These are phyloP conservation scores for Saccharomycopsis babjevae DNA, from an alignment of 805 yeast species.

Conservation along the genomic window DNA sequence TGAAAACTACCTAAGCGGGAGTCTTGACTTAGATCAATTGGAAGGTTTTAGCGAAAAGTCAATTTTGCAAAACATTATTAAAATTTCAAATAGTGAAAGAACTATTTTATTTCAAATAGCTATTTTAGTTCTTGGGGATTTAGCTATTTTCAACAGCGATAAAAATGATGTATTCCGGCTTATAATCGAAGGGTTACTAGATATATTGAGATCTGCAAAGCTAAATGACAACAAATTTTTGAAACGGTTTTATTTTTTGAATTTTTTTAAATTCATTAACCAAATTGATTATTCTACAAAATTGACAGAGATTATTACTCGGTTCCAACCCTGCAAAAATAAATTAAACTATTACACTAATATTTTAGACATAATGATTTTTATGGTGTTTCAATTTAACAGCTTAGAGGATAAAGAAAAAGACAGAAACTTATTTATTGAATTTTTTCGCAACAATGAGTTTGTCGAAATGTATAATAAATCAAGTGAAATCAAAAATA, in stretches of 20 bases:
- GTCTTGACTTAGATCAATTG: not conserved
- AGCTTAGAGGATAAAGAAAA: not conserved
- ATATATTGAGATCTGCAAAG: not conserved
- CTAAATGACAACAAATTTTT: not conserved
- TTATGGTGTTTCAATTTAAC: not conserved
- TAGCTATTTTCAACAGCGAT: not conserved
- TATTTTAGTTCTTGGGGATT: not conserved
- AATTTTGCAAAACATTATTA: not conserved
- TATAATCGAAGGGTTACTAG: not conserved
- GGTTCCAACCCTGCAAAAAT: not conserved
- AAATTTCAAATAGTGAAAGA: not conserved
- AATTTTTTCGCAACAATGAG: not conserved
- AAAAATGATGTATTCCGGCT: not conserved
- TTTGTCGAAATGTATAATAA: not conserved
- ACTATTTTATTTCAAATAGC: not conserved
- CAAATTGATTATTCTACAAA: not conserved
- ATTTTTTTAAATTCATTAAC: not conserved
- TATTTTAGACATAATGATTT: not conserved
- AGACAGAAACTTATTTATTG: not conserved
- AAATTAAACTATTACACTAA: not conserved
- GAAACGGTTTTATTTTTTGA: not conserved
- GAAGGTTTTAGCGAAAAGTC: not conserved
- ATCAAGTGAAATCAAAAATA: not conserved
- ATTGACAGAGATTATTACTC: not conserved
- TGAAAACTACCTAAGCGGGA: not conserved